These are phyloP conservation scores for Thelonectria olida DNA, from an alignment of 2,329 filamentous ascomycete species.

Conservation along the genomic window DNA sequence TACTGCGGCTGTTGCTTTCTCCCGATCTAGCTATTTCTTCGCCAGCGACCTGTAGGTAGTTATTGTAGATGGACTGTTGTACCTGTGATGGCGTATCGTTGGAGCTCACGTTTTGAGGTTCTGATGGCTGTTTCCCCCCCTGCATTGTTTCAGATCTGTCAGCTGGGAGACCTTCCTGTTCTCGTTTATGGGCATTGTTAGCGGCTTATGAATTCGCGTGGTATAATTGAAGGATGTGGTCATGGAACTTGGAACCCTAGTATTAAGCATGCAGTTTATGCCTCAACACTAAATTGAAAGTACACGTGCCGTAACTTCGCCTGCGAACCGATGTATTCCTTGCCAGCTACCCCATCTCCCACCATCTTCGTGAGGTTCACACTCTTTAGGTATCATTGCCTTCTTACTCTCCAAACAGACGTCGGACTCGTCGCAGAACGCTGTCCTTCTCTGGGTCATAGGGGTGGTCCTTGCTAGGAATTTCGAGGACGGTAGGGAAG, in stretches of 20 bases:
- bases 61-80: constrained; percentile 15
- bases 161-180: constrained; percentile 35
- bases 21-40: constrained; percentile 45
- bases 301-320: constrained; percentile 3
- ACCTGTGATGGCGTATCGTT: constrained; percentile 4
- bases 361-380: constrained; percentile 17
- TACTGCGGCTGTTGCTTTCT: constrained; percentile 75
- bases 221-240: constrained; percentile 27
- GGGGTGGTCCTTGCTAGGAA: constrained; percentile 98
- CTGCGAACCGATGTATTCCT: background rate
- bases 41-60: constrained; percentile 51
- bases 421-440: constrained; percentile 84
- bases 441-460: constrained; percentile 99
- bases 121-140: constrained; percentile 26
- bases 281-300: constrained; percentile 15
- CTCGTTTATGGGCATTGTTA: constrained; percentile 29
- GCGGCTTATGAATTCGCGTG: constrained; percentile 37
- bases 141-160: constrained; percentile 20
- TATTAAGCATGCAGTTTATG: constrained; percentile 18
- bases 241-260: constrained; percentile 1
- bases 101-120: constrained; percentile 15
- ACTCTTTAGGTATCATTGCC: background rate
- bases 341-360: background rate
- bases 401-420: constrained; percentile 72
- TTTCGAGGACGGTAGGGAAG: constrained; percentile 96